Evolutionary conservation across 169 alveolate genomes (phyloP), one percentile per base, ranked within the genome.

Genomic region (Eimeria praecox): DNA sequence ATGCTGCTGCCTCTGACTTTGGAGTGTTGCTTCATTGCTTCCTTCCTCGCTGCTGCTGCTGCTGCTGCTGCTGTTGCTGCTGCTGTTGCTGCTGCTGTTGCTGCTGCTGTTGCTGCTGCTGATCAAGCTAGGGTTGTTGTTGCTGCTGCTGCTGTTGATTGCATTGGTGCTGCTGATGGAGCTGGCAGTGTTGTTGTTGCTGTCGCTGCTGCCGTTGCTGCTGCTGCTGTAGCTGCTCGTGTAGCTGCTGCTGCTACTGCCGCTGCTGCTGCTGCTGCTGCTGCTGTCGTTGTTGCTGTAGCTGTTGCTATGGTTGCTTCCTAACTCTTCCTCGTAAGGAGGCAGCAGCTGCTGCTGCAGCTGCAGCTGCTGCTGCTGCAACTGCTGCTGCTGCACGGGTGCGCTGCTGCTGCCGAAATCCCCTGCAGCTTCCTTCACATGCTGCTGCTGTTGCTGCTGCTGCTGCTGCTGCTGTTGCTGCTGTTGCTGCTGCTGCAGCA

Each of bases 311-410:
- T 22, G 20, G 73, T 42, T 73, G 85, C 85, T 73, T 33, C 20
- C 8, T 24, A 27, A n/a, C 49, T 33, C 40, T 12, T 35, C 46
- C 59, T 62, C 30, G 38, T 64, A n/a, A 5, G 86, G 42, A 44
- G 69, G 78, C 78, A 59, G 86, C 49, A 6, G 20, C 54, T 40
- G 66, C 52, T 86, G 69, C 16, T 49, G 62, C 80, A 30, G 40
- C 73, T 62, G 85, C 87, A 6, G n/a, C 73, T 83, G 88, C 59
- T 38, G 91, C 71, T 44, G 75, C 92, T 44, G 78, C 78, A 20
- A 71, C 49, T 27, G 93, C 38, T n/a, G 33, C 30, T 38, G 80
- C 82, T 86, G 91, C 52, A 30, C 59, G 62, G n/a, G n/a, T n/a
- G n/a, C n/a, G n/a, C n/a, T n/a, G n/a, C n/a, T n/a, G n/a, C n/a